These are phyloP conservation scores for Cadophora malorum DNA, from an alignment of 2,329 filamentous ascomycete genomes.

Conservation along the genomic window DNA sequence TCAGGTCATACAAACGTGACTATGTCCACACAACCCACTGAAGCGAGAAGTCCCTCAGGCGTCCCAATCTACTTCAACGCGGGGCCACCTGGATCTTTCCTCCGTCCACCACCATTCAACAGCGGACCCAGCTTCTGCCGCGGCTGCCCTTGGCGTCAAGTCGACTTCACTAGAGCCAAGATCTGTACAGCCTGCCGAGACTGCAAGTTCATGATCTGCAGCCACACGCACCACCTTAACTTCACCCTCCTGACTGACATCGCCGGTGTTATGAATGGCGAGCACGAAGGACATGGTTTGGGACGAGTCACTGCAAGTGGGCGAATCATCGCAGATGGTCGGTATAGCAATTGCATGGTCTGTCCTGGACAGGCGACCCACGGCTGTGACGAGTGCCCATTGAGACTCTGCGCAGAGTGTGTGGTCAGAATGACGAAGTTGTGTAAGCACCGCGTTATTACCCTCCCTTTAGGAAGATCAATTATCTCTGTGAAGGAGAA, in stretches of 20 bases:
- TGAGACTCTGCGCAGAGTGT: conserved; percentile 31
- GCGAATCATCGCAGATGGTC: background rate
- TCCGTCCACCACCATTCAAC: conserved; percentile 8
- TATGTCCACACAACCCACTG: conserved; percentile 2
- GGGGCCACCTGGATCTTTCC: conserved; percentile 16
- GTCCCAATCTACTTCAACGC: conserved; percentile 4
- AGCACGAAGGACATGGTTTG: background rate
- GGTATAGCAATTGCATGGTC: conserved; percentile 31
- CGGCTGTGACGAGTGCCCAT: conserved; percentile 27
- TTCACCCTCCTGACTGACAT: conserved; percentile 3
- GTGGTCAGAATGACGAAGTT: conserved; percentile 15
- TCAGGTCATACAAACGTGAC: background rate
- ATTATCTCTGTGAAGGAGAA: background rate
- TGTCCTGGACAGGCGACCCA: conserved; percentile 20
- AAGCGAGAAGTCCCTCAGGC: background rate
- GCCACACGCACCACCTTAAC: conserved; percentile 23
- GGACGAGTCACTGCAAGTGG: background rate
- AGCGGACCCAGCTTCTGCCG: conserved; percentile 28
- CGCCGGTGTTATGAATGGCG: background rate
- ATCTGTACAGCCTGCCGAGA: conserved; percentile 32
- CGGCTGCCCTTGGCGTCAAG: conserved; percentile 27
- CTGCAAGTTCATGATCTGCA: conserved; percentile 30
- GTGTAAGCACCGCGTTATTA: conserved; percentile 13
- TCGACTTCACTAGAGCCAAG: conserved; percentile 32
- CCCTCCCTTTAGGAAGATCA: background rate